Evolutionary conservation across 345 rosid genomes (phyloP).

Genomic region (Tarenaya hassleriana): DNA sequence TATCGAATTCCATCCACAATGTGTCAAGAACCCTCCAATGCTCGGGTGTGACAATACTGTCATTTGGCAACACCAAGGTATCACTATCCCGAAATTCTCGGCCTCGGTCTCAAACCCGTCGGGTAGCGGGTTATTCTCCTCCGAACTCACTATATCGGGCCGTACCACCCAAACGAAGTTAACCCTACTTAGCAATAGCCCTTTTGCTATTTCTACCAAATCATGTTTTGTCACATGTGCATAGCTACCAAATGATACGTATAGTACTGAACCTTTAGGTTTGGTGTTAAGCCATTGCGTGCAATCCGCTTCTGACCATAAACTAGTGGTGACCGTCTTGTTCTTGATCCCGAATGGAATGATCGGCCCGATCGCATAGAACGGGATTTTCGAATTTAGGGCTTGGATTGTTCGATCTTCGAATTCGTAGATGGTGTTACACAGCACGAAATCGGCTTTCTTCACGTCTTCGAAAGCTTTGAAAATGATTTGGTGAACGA

Average conservation of each 20-base stretch:
- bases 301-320: slow-evolving; percentile 84
- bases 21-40: slow-evolving; percentile 71
- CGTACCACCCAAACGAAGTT: slow-evolving; percentile 82
- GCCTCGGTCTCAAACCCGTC: slow-evolving; percentile 37
- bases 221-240: slow-evolving; percentile 54
- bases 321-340: slow-evolving; percentile 51
- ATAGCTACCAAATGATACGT: slow-evolving; percentile 72
- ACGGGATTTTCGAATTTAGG: slow-evolving; percentile 32
- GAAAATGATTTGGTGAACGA: slow-evolving; percentile 55
- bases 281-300: slow-evolving; percentile 64
- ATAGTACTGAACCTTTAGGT: slow-evolving; percentile 60
- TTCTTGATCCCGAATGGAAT: slow-evolving; percentile 42
- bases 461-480: slow-evolving; percentile 48
- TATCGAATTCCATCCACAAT: slow-evolving; percentile 85
- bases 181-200: slow-evolving; percentile 45
- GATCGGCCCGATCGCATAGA: slow-evolving; percentile 74
- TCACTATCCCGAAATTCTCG: slow-evolving; percentile 43
- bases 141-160: slow-evolving; percentile 68
- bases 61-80: slow-evolving; percentile 71
- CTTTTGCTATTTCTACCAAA: slow-evolving; percentile 53
- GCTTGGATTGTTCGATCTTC: slow-evolving; percentile 48
- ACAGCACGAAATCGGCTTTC: slow-evolving; percentile 57
- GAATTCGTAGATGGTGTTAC: slow-evolving; percentile 67
- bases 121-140: slow-evolving; percentile 49
- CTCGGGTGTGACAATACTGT: slow-evolving; percentile 51